These are phyloP conservation scores for Boletus edulis DNA, from an alignment of 768 basidiomycete species.

Conservation along the genomic window DNA sequence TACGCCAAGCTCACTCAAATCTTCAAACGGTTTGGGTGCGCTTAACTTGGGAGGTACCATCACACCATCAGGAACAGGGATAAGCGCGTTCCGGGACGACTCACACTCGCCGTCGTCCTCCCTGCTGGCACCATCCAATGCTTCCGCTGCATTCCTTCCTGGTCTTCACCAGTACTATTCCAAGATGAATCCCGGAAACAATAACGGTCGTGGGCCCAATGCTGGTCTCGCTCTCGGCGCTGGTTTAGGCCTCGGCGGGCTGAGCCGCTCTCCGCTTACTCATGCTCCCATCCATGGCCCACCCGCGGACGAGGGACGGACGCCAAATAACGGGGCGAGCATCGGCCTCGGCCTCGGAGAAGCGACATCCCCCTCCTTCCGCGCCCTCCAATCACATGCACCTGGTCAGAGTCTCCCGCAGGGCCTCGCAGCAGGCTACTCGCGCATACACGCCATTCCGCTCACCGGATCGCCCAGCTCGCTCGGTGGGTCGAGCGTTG, in stretches of 20 bases:
- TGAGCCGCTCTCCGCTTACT: conserved; percentile 29
- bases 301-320: conserved; percentile 25
- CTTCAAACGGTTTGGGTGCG: conserved; percentile 38
- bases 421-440: conserved; percentile 88
- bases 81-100: conserved; percentile 34
- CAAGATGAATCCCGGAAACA: conserved; percentile 40
- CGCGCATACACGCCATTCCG: conserved; percentile 77
- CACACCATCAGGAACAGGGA: conserved; percentile 13
- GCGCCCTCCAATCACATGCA: conserved; percentile 84
- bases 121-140: conserved; percentile 65
- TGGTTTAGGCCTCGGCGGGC: conserved; percentile 23
- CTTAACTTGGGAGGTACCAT: conserved; percentile 13
- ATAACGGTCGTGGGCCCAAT: conserved; percentile 27
- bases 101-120: conserved; percentile 30
- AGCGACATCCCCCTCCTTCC: conserved; percentile 61
- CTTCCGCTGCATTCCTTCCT: conserved; percentile 80
- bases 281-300: conserved; percentile 28
- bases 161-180: conserved; percentile 66
- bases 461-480: conserved; percentile 38
- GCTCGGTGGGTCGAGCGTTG: conserved; percentile 25
- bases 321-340: conserved; percentile 8
- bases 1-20: conserved; percentile 54
- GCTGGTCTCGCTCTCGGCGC: conserved; percentile 20
- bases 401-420: conserved; percentile 91
- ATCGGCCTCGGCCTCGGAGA: conserved; percentile 26